Conservation (phyloP, 2,329 filamentous ascomycete genomes). For the Alternaria atra region DNA sequence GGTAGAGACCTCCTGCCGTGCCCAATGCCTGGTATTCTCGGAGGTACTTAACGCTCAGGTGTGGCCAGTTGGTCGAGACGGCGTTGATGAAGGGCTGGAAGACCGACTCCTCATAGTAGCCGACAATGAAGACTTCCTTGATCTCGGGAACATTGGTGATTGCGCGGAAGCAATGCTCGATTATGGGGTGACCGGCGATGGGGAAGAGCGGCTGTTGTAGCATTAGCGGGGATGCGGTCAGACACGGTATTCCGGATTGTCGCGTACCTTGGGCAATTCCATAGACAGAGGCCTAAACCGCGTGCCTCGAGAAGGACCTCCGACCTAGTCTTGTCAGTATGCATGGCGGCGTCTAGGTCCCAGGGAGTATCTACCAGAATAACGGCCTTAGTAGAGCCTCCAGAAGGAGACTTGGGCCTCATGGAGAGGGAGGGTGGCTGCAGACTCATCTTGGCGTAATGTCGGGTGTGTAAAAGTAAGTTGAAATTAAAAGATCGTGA, state of each 20-base stretch:
- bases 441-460: constrained; percentile 43
- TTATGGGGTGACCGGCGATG: constrained; percentile 96
- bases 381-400: constrained; percentile 82
- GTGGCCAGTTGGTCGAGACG: constrained; percentile 81
- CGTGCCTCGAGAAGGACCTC: constrained; percentile 93
- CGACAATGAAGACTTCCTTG: constrained; percentile 96
- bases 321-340: constrained; percentile 70
- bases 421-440: constrained; percentile 49
- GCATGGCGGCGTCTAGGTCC: constrained; percentile 9
- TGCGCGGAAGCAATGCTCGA: constrained; percentile 95
- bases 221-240: constrained; percentile 29
- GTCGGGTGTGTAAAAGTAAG: background rate
- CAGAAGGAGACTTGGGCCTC: constrained; percentile 46
- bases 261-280: constrained; percentile 87
- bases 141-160: constrained; percentile 90
- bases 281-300: constrained; percentile 94
- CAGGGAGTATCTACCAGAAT: constrained; percentile 75
- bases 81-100: constrained; percentile 99
- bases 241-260: constrained; percentile 10
- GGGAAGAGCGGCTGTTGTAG: constrained; percentile 85
- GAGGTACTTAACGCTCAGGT: constrained; percentile 91
- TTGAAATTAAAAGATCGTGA: background rate
- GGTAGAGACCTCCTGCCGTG: constrained; percentile 95
- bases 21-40: constrained; percentile 97
- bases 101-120: constrained; percentile 97